Evolutionary conservation across 2,329 filamentous ascomycete species (phyloP).

Genomic region (Aspergillus sp.): DNA sequence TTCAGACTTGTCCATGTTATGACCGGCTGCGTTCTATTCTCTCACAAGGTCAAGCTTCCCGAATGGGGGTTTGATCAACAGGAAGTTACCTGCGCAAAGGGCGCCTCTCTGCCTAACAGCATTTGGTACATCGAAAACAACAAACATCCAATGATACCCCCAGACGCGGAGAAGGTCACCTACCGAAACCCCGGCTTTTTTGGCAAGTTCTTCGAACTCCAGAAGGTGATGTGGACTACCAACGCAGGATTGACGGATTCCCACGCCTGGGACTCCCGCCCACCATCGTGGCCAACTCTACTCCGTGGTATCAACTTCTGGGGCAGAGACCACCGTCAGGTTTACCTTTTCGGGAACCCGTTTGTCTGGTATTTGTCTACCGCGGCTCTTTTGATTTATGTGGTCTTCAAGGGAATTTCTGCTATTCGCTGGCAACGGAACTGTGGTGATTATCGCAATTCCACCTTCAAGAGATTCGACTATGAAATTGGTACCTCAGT

Average conservation of each 20-base stretch:
- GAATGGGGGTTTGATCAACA: conserved; percentile 98
- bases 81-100: conserved; percentile 94
- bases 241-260: conserved; percentile 96
- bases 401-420: conserved; percentile 81
- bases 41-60: conserved; percentile 97
- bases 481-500: conserved; percentile 91
- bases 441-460: conserved; percentile 78
- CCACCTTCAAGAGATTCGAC: conserved; percentile 92
- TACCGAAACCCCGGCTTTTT: conserved; percentile 94
- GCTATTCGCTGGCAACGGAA: conserved; percentile 92
- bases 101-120: conserved; percentile 91
- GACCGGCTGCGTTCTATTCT: conserved; percentile 95
- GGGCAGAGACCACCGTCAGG: conserved; percentile 89
- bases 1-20: conserved; percentile 94
- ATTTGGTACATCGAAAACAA: conserved; percentile 97
- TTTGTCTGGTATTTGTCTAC: conserved; percentile 93
- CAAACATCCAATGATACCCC: conserved; percentile 73
- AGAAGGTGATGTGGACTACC: conserved; percentile 98
- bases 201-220: conserved; percentile 95
- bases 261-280: conserved; percentile 96
- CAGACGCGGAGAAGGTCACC: conserved; percentile 87
- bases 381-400: conserved; percentile 72
- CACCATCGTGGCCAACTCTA: conserved; percentile 87
- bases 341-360: conserved; percentile 94
- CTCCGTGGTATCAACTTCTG: conserved; percentile 98